A percentile compares a stretch with the other conserved stretches of the same genome.
phyloP scores from a whole-genome alignment of 2,329 filamentous ascomycete species.

The Fusarium liriodendri region DNA sequence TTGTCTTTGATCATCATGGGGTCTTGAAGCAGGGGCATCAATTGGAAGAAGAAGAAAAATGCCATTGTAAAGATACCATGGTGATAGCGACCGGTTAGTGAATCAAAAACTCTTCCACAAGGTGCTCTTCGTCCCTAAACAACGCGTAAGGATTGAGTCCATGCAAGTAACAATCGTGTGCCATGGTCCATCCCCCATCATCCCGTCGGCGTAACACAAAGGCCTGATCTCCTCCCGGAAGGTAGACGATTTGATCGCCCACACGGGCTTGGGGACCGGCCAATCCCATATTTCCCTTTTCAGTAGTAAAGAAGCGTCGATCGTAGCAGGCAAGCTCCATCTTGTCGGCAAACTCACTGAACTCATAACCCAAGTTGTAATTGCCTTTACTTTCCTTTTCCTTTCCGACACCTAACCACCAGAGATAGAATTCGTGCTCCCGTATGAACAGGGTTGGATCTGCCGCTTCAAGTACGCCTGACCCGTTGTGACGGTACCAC shows the following conservation, averaged over 20 bases:
- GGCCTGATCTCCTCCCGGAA: constrained; percentile 1
- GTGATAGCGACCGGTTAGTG: not conserved
- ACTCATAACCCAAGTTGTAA: not conserved
- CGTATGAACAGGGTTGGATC: constrained; percentile 12
- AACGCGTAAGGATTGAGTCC: constrained; percentile 1
- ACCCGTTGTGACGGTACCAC: constrained; percentile 24
- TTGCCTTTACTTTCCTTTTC: not conserved
- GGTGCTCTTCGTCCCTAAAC: constrained; percentile 7
- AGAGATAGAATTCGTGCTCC: constrained; percentile 15
- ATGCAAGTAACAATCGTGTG: constrained; percentile 19
- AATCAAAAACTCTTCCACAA: constrained; percentile 8
- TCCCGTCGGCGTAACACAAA: not conserved
- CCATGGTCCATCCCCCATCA: not conserved
- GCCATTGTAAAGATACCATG: not conserved
- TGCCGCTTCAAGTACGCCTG: not conserved
- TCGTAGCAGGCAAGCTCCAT: constrained; percentile 7
- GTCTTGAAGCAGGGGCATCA: not conserved
- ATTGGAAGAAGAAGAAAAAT: not conserved
- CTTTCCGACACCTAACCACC: constrained; percentile 1
- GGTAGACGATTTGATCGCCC: not conserved
- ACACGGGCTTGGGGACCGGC: not conserved
- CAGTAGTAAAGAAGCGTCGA: constrained; percentile 8
- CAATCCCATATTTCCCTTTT: constrained; percentile 14
- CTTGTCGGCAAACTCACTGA: not conserved
- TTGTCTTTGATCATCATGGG: not conserved